Conservation (phyloP, 2,329 filamentous ascomycete species). For the Dryadomyces quercivorus region DNA sequence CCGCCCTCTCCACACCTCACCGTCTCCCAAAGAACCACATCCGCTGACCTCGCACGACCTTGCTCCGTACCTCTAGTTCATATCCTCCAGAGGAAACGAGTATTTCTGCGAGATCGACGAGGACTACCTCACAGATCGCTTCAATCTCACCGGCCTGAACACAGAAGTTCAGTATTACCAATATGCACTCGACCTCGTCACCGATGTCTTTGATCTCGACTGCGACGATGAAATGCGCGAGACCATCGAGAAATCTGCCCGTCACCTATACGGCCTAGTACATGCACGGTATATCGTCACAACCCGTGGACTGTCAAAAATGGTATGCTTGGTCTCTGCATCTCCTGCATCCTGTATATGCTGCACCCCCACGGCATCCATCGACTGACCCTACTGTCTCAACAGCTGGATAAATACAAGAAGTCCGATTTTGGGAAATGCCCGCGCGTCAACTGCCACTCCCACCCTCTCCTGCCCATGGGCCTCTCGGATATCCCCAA, state of each 20-base stretch:
- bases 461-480: constrained; percentile 87
- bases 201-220: constrained; percentile 96
- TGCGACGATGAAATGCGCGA: constrained; percentile 98
- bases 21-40: not conserved
- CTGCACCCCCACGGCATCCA: no score
- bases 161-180: constrained; percentile 98
- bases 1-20: not conserved
- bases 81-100: constrained; percentile 92
- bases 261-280: constrained; percentile 90
- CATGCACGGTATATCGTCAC: constrained; percentile 96
- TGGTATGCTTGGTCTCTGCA: constrained; percentile 47
- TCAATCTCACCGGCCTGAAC: constrained; percentile 95
- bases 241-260: constrained; percentile 92
- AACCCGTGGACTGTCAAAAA: constrained; percentile 84
- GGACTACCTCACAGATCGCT: constrained; percentile 94
- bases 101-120: constrained; percentile 99
- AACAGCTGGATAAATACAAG: constrained; percentile 94
- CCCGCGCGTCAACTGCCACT: constrained; percentile 87
- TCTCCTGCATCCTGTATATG: not conserved
- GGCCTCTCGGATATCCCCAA: constrained; percentile 84
- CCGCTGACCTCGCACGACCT: not conserved
- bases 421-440: constrained; percentile 97
- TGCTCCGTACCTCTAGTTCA: constrained; percentile 53
- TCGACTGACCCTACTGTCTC: not conserved
- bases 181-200: constrained; percentile 93